phyloP scores from a whole-genome alignment of 2,329 filamentous ascomycete species.

The Alternaria burnsii region DNA sequence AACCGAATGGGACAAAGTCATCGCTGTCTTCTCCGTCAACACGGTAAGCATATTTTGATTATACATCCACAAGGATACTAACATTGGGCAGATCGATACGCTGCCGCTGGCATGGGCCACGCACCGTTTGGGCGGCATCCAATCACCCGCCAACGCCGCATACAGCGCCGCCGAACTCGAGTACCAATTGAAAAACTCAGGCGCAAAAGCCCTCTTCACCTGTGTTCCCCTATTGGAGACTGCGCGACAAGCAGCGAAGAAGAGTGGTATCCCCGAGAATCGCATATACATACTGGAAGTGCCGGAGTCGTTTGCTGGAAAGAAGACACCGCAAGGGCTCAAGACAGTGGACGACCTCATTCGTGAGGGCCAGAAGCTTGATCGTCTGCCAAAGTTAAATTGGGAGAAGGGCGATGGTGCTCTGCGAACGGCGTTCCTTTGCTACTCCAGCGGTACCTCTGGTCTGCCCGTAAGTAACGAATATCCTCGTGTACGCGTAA shows the following conservation, averaged over 20 bases:
- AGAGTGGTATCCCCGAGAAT: conserved; percentile 68
- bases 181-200: conserved; percentile 75
- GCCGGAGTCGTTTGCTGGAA: conserved; percentile 63
- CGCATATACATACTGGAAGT: conserved; percentile 75
- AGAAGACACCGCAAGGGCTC: conserved; percentile 59
- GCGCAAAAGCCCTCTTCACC: conserved; percentile 75
- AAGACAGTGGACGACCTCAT: conserved; percentile 74
- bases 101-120: conserved; percentile 76
- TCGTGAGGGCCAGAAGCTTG: conserved; percentile 64
- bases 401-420: conserved; percentile 72
- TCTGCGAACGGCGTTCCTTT: conserved; percentile 76
- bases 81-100: conserved; percentile 70
- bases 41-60: conserved; percentile 63
- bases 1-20: conserved; percentile 82
- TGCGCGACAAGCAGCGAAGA: conserved; percentile 70
- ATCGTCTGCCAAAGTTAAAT: conserved; percentile 63
- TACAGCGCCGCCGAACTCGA: conserved; percentile 75
- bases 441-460: conserved; percentile 82
- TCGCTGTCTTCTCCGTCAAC: conserved; percentile 80
- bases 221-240: conserved; percentile 71
- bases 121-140: conserved; percentile 77
- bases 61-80: conserved; percentile 16
- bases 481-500: neutral
- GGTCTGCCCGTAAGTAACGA: conserved; percentile 70
- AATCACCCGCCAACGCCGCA: conserved; percentile 77